Conservation (phyloP, 2,329 filamentous ascomycete species). For the Aspergillus floridensis region DNA sequence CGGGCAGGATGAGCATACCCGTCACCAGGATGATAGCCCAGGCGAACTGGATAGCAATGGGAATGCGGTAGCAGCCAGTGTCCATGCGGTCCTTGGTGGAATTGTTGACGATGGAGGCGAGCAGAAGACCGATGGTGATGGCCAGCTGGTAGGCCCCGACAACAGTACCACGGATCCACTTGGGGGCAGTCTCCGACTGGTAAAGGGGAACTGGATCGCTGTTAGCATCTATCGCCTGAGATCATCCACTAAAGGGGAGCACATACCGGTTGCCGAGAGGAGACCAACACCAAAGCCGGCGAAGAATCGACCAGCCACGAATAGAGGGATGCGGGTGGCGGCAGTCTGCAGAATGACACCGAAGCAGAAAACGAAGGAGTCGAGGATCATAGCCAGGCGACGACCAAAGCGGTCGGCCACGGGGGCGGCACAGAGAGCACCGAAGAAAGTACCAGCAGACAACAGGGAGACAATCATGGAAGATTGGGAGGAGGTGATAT, state of each 20-base stretch:
- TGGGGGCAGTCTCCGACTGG: conserved; percentile 74
- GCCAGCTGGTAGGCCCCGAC: conserved; percentile 78
- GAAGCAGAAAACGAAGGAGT: conserved; percentile 33
- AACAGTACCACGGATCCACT: conserved; percentile 72
- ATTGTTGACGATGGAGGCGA: conserved; percentile 72
- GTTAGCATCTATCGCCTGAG: conserved; percentile 5
- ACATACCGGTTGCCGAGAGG: conserved; percentile 71
- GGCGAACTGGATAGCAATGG: conserved; percentile 73
- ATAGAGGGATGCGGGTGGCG: conserved; percentile 30
- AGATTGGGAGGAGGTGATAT: conserved; percentile 52
- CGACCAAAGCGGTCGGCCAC: conserved; percentile 41
- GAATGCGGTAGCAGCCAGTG: conserved; percentile 71
- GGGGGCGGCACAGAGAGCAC: conserved; percentile 68
- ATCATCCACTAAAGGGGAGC: neutral
- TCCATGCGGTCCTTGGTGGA: conserved; percentile 61
- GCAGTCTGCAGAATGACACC: conserved; percentile 37
- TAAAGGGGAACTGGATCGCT: conserved; percentile 53
- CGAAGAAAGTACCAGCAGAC: conserved; percentile 71
- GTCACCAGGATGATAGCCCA: conserved; percentile 72
- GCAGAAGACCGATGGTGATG: conserved; percentile 72
- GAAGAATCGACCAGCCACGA: conserved; percentile 52
- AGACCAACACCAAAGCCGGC: conserved; percentile 66
- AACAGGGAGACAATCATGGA: conserved; percentile 70
- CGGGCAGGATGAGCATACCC: conserved; percentile 73
- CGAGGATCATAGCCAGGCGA: conserved; percentile 43